Evolutionary conservation across 1,139 yeast species (phyloP), one percentile per base, ranked within the genome.

Genomic region (Sugiyamaella pinicola): DNA sequence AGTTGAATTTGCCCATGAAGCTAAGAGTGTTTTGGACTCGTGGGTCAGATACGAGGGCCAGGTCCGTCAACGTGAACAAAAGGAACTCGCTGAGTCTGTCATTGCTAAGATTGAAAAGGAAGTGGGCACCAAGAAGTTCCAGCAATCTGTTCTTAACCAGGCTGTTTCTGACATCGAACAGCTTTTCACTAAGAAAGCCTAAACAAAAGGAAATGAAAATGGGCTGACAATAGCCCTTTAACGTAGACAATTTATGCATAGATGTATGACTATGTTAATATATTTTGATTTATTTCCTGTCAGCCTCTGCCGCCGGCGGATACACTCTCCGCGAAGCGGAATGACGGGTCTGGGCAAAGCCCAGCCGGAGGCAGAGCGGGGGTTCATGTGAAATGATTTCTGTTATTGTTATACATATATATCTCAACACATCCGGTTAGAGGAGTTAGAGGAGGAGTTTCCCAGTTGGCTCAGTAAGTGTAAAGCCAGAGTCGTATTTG

Each of bases 31-130:
- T 58, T 84, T 93, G 72, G 99, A 93, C 77, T 89, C 98, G 34
- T 93, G 99, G 99, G 98, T 90, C 66, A 89, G 98, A 84, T 89
- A 87, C 75, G 99, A 93, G 80, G 86, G 89, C 64, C 91, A 89
- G 72, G 95, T 91, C 67, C 93, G 98, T 79, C 96, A 89, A 81
- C 77, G 85, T 70, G 96, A 93, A 80, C 99, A 93, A 81, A 83
- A 84, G 74, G 96, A 89, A 75, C 83, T 93, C 69, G 84, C 95
- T 52, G 79, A 86, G 72, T 72, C 91, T 55, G 96, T 93, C 63
- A 86, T 90, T 70, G 78, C 89, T 56, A 90, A 89, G 80, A 95
- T 93, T 66, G 83, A 87, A 79, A 78, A 85, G 75, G 95, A 90
- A 76, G 75, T 93, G 66, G 77, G 79, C 66, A 85, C 86, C 77